Evolutionary conservation across 225 moss, liverwort and hornwort genomes (phyloP).

Genomic region (Climacium dendroides): DNA sequence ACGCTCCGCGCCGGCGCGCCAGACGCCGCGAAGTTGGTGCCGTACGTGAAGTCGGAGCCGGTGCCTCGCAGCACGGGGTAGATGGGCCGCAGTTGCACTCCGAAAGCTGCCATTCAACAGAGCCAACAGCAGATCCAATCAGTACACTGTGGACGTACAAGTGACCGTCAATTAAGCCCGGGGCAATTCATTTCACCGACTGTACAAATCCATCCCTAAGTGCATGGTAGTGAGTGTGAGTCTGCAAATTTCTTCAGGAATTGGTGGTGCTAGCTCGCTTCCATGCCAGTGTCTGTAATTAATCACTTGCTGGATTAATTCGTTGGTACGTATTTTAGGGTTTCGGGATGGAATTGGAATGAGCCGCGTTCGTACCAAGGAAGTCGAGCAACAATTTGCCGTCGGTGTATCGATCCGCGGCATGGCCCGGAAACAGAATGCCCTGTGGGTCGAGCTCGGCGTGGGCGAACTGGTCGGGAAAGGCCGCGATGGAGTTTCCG

Average conservation of each 20-base stretch:
- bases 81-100: not conserved
- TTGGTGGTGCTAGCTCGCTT: too few relatives aligned
- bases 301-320: too few relatives aligned
- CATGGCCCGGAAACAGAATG: not conserved
- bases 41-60: not conserved
- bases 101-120: not conserved
- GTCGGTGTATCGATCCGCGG: slow-evolving; percentile 1
- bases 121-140: not conserved
- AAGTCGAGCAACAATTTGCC: not conserved
- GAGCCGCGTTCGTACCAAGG: not conserved
- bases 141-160: not conserved
- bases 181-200: too few relatives aligned
- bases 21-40: slow-evolving; percentile 28
- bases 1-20: not conserved
- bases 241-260: too few relatives aligned
- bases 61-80: slow-evolving; percentile 12
- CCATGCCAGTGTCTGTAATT: too few relatives aligned
- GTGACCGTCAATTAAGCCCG: too few relatives aligned
- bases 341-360: not conserved
- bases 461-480: too few relatives aligned
- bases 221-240: too few relatives aligned
- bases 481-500: too few relatives aligned
- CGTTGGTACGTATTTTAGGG: too few relatives aligned
- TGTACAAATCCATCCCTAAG: too few relatives aligned
- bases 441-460: not conserved